Percentiles rank a stretch among this genome's conserved stretches.
Evolutionary conservation across 108 stramenopile species (phyloP).

Genomic region (Ochromonas danica): DNA sequence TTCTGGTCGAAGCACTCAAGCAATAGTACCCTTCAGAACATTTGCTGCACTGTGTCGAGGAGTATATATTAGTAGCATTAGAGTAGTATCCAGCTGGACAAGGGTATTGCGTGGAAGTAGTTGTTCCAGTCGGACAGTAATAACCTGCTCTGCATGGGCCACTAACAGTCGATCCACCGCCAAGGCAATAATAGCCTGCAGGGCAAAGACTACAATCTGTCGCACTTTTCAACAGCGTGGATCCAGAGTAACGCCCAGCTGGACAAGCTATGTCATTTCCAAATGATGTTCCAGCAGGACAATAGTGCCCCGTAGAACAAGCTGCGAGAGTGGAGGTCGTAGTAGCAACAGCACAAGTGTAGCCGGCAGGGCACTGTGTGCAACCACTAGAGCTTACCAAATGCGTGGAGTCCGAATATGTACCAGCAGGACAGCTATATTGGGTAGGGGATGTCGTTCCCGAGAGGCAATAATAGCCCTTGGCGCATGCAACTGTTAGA

Average conservation of each 20-base stretch:
- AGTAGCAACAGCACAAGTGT: not conserved
- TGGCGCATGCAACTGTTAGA: conserved; percentile 21
- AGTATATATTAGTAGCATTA: conserved; percentile 27
- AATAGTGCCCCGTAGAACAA: not conserved
- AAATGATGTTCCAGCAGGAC: not conserved
- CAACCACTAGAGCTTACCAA: not conserved
- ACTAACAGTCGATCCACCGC: not conserved
- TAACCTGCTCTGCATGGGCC: conserved; percentile 1
- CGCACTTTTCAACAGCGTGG: not conserved
- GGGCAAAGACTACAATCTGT: conserved; percentile 20
- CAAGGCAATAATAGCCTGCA: conserved; percentile 6
- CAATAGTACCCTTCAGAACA: conserved; percentile 51
- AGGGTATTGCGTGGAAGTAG: conserved; percentile 36
- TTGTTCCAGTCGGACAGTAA: conserved; percentile 38
- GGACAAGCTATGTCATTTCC: not conserved
- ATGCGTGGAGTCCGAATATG: not conserved
- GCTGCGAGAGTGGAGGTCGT: not conserved
- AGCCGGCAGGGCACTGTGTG: not conserved
- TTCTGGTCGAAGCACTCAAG: conserved; percentile 35
- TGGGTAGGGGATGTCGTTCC: conserved; percentile 15
- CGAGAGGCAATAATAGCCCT: conserved; percentile 53
- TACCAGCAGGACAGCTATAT: not conserved
- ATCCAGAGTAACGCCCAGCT: not conserved
- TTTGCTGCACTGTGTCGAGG: conserved; percentile 40
- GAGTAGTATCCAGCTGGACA: conserved; percentile 59